Conservation (phyloP, 768 basidiomycete species). For the Phallus indusiatus region DNA sequence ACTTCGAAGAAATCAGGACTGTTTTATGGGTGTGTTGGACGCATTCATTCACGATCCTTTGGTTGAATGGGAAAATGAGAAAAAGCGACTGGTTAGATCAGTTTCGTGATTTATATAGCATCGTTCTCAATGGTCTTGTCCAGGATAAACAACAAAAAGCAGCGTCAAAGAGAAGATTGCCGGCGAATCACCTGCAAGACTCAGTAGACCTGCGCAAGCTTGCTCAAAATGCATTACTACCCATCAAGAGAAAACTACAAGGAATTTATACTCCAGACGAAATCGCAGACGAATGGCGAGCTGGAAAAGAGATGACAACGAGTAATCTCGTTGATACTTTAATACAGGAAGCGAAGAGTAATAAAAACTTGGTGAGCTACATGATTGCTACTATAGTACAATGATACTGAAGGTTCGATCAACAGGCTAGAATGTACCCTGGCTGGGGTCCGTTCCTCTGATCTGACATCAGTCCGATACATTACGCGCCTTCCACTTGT, state of each 20-base stretch:
- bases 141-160: conserved; percentile 5
- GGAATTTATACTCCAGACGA: conserved; percentile 52
- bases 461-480: not conserved
- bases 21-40: conserved; percentile 89
- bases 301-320: conserved; percentile 56
- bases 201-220: conserved; percentile 48
- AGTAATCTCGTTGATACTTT: conserved; percentile 85
- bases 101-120: not conserved
- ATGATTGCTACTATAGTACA: not conserved
- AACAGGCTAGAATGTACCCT: conserved; percentile 86
- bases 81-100: conserved; percentile 36
- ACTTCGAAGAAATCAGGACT: conserved; percentile 84
- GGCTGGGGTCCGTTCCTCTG: conserved; percentile 23
- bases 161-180: conserved; percentile 1
- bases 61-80: conserved; percentile 89
- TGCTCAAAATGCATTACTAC: conserved; percentile 66
- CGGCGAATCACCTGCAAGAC: not conserved
- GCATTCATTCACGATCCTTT: conserved; percentile 96
- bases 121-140: not conserved
- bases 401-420: conserved; percentile 10
- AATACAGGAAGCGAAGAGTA: conserved; percentile 80
- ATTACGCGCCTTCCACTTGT: conserved; percentile 29
- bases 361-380: conserved; percentile 52
- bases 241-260: conserved; percentile 77
- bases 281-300: conserved; percentile 17